These are phyloP conservation scores for Verticillium alfalfae DNA, from an alignment of 2,329 filamentous ascomycete genomes.

Conservation along the genomic window DNA sequence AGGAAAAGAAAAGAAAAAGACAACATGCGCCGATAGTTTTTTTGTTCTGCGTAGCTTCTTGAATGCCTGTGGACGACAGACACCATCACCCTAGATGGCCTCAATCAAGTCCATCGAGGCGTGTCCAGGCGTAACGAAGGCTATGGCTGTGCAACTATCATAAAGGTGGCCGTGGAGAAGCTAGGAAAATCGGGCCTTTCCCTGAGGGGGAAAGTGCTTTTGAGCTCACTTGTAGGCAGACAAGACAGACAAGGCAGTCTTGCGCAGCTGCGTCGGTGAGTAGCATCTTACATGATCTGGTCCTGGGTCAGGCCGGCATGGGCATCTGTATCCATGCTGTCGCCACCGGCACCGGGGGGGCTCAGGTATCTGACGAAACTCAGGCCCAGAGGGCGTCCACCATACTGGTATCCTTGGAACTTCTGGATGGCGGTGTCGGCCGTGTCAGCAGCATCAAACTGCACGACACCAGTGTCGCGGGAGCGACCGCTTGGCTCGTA, in stretches of 20 bases:
- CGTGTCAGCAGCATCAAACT: constrained; percentile 77
- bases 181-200: neutral
- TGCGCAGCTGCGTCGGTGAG: neutral
- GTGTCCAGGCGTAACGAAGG: neutral
- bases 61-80: neutral
- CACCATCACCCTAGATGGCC: neutral
- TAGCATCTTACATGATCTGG: constrained; percentile 78
- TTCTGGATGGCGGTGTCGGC: constrained; percentile 94
- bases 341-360: constrained; percentile 49
- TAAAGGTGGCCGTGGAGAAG: neutral
- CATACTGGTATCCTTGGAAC: constrained; percentile 97
- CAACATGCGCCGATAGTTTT: neutral
- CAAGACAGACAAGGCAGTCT: neutral
- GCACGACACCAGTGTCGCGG: constrained; percentile 91
- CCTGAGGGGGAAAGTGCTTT: neutral
- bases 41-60: neutral
- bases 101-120: neutral
- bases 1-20: too few species aligned
- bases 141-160: neutral
- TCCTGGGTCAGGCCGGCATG: constrained; percentile 82
- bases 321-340: constrained; percentile 80
- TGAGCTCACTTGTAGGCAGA: neutral
- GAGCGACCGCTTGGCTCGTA: constrained; percentile 96
- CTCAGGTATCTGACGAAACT: constrained; percentile 92
- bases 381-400: constrained; percentile 85